A percentile compares a stretch with the other conserved stretches of the same genome.
Evolutionary conservation across 305 asterid genomes (phyloP).

Genomic region (Solanum hybrid): DNA sequence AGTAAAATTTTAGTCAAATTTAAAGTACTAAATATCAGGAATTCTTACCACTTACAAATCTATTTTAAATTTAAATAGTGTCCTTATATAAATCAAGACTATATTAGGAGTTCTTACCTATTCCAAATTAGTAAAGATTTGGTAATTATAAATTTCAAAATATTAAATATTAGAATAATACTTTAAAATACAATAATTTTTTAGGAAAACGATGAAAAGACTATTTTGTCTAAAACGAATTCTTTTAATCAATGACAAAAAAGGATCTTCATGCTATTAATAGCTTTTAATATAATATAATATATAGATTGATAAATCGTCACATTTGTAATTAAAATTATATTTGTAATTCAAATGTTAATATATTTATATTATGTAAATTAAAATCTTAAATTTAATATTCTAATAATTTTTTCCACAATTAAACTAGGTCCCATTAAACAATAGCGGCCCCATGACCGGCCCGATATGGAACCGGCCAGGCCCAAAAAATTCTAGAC

Average conservation of each 20-base stretch:
- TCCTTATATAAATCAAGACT: background rate
- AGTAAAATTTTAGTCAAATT: background rate
- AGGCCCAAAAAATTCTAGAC: background rate
- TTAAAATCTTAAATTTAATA: background rate
- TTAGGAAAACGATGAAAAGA: background rate
- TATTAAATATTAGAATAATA: background rate
- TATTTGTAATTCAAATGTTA: background rate
- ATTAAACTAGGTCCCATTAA: background rate
- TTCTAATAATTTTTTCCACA: background rate
- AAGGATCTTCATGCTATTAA: background rate
- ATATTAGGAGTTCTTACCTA: background rate
- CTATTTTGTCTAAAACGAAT: background rate
- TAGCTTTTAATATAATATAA: background rate
- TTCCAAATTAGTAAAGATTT: background rate
- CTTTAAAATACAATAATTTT: background rate
- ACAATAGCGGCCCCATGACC: background rate
- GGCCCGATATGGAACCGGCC: background rate
- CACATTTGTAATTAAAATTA: background rate
- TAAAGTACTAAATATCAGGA: background rate
- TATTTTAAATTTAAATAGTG: no score
- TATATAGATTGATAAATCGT: no score
- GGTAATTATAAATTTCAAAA: no score
- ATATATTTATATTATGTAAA: background rate
- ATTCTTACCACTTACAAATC: background rate
- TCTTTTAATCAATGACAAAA: background rate